A percentile compares a stretch with the other conserved stretches of the same genome.
Conservation (phyloP, 2,329 filamentous ascomycete species). For the Metarhizium album region DNA sequence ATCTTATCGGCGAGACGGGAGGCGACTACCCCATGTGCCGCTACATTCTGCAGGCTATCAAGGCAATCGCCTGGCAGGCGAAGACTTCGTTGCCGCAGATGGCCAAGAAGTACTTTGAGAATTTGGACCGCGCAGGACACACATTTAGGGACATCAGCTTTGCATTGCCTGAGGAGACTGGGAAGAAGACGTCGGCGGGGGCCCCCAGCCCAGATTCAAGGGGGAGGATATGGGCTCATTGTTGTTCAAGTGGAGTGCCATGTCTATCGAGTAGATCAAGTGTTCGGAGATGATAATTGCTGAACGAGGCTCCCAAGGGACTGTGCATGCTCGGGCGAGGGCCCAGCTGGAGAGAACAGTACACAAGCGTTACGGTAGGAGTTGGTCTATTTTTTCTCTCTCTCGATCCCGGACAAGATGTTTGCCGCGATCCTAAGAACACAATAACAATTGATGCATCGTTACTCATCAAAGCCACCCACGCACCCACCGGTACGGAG, state of each 20-base stretch:
- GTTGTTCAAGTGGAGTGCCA: constrained; percentile 6
- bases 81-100: constrained; percentile 7
- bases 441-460: no score
- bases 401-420: no score
- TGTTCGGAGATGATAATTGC: no score
- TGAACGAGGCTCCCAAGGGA: no score
- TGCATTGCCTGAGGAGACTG: constrained; percentile 8
- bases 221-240: constrained; percentile 6
- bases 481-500: no score
- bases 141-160: constrained; percentile 9
- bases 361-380: no score
- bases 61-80: constrained; percentile 9
- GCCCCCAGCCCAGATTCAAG: neutral
- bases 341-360: no score
- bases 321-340: no score
- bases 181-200: constrained; percentile 4
- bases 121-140: constrained; percentile 4
- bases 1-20: constrained; percentile 5
- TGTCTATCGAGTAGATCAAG: constrained; percentile 3
- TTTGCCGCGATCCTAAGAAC: no score
- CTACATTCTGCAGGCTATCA: constrained; percentile 10
- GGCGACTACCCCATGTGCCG: constrained; percentile 8
- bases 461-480: no score
- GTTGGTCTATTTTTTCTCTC: no score
- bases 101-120: constrained; percentile 5